Conservation (phyloP, 106 monocot genomes). For the Dendrobium officinale region DNA sequence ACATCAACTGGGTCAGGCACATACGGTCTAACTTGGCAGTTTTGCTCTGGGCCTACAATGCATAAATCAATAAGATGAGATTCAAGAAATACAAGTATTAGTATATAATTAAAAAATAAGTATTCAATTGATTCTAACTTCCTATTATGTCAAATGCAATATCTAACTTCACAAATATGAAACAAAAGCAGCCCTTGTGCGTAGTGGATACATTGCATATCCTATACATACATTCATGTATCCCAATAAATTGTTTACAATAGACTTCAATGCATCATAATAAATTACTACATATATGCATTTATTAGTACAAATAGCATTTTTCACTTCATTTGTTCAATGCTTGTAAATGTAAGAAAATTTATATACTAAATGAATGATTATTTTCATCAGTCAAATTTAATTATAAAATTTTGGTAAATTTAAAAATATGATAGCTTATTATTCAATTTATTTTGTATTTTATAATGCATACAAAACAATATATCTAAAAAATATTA, state of each 20-base stretch:
- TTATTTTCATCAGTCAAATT: no score
- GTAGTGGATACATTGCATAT: no score
- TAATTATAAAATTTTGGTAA: no score
- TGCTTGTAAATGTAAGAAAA: no score
- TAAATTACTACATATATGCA: not conserved
- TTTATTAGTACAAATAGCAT: not conserved
- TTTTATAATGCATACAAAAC: no score
- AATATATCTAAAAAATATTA: no score
- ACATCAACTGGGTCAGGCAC: not conserved
- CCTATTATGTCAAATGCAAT: not conserved
- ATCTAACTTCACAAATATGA: not conserved
- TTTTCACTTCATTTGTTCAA: no score
- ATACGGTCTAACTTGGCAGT: not conserved
- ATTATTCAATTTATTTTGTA: no score
- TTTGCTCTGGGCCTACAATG: conserved; percentile 3
- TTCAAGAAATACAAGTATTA: not conserved
- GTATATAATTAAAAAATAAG: not conserved
- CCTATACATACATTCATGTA: no score
- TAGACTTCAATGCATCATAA: not conserved
- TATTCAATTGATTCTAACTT: not conserved
- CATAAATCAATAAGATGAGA: not conserved
- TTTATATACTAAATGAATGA: no score
- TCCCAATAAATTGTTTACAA: not conserved
- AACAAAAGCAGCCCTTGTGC: not conserved
- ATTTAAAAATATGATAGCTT: no score